phyloP scores from a whole-genome alignment of 441 rosid genomes.

The Pelargonium fulgidum region DNA sequence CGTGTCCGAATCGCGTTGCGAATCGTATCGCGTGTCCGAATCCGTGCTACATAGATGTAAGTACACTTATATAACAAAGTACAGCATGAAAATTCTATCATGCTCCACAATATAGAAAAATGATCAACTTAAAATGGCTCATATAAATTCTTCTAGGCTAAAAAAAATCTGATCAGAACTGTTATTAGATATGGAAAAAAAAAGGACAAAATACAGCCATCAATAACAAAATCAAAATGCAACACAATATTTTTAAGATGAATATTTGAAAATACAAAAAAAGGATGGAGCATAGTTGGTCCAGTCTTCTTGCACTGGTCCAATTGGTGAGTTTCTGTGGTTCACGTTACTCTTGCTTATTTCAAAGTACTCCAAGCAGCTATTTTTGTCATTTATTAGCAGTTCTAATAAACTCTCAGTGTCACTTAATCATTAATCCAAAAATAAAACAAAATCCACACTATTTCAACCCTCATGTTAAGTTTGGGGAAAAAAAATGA shows the following conservation, averaged over 20 bases:
- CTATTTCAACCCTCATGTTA: not conserved
- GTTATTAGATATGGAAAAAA: not conserved
- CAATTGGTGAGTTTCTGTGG: not conserved
- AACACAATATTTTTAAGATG: not conserved
- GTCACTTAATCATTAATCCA: not conserved
- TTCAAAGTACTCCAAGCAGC: constrained; percentile 9
- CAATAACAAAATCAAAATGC: not conserved
- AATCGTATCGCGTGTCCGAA: no score
- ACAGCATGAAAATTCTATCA: not conserved
- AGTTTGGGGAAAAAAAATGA: not conserved
- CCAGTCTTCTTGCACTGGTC: not conserved
- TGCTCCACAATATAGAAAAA: not conserved
- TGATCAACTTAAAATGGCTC: not conserved
- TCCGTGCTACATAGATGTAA: no score
- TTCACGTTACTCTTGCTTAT: not conserved
- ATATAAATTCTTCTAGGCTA: not conserved
- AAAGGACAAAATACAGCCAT: not conserved
- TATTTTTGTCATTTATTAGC: not conserved
- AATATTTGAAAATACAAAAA: not conserved
- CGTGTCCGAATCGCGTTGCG: no score
- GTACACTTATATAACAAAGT: not conserved
- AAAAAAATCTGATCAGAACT: not conserved
- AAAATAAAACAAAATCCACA: not conserved
- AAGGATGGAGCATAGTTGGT: not conserved
- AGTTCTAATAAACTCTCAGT: not conserved